phyloP scores from a whole-genome alignment of 805 yeast species.

The Starmerella bombi region DNA sequence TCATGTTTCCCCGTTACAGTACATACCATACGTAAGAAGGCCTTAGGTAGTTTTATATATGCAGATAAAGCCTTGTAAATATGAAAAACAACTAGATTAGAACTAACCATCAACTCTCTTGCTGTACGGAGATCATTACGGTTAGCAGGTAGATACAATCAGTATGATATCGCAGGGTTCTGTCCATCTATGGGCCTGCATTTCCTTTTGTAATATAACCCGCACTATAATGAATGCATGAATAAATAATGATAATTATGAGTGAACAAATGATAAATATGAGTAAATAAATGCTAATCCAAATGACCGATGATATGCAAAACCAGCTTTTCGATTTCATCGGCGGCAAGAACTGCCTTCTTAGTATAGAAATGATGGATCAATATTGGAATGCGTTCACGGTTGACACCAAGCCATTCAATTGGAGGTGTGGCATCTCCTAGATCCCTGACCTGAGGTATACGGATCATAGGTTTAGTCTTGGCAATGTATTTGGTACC shows the following conservation, averaged over 20 bases:
- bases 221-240: neutral
- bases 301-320: conserved; percentile 13
- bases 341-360: conserved; percentile 58
- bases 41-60: neutral
- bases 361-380: conserved; percentile 72
- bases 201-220: no score
- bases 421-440: conserved; percentile 97
- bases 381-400: conserved; percentile 71
- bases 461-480: conserved; percentile 67
- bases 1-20: no score
- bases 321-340: conserved; percentile 39
- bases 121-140: no score
- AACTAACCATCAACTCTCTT: no score
- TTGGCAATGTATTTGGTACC: conserved; percentile 40
- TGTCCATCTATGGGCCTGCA: no score
- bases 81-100: no score
- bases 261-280: conserved; percentile 5
- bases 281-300: conserved; percentile 5
- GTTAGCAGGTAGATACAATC: no score
- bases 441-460: conserved; percentile 78
- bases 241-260: neutral
- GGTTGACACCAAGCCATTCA: conserved; percentile 94
- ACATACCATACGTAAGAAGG: no score
- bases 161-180: no score
- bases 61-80: neutral